These are phyloP conservation scores for Physaria fendleri DNA, from an alignment of 345 rosid species.

Conservation along the genomic window DNA sequence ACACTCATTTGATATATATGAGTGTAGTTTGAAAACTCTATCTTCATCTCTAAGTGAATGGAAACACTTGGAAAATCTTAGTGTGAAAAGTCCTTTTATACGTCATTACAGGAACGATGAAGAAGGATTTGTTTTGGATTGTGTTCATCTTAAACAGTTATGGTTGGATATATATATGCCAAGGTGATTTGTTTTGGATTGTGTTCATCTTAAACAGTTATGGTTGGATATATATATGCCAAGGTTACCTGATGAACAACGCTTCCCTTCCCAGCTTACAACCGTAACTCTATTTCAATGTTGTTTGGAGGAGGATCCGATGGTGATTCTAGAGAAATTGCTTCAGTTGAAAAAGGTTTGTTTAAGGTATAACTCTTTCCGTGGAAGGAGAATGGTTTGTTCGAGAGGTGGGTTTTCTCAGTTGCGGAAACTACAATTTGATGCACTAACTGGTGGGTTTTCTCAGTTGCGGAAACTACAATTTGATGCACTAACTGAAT, in stretches of 20 bases:
- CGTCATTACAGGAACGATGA: too few relatives aligned
- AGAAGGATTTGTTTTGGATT: too few relatives aligned
- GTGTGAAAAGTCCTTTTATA: too few relatives aligned
- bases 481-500: background rate
- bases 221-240: too few relatives aligned
- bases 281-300: too few relatives aligned
- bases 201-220: too few relatives aligned
- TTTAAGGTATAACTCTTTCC: background rate
- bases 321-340: conserved; percentile 36
- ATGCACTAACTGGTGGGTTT: background rate
- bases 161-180: too few relatives aligned
- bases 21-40: background rate
- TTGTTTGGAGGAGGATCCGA: too few relatives aligned
- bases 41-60: background rate
- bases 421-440: background rate
- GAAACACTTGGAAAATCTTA: background rate
- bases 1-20: background rate
- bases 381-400: background rate
- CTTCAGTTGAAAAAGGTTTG: background rate
- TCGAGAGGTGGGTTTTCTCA: background rate
- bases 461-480: background rate
- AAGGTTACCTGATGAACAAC: too few relatives aligned
- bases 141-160: too few relatives aligned
- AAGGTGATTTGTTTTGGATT: too few relatives aligned
- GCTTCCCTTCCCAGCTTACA: too few relatives aligned